phyloP scores from a whole-genome alignment of 345 rosid genomes.

The Aquilaria yunnanensis region DNA sequence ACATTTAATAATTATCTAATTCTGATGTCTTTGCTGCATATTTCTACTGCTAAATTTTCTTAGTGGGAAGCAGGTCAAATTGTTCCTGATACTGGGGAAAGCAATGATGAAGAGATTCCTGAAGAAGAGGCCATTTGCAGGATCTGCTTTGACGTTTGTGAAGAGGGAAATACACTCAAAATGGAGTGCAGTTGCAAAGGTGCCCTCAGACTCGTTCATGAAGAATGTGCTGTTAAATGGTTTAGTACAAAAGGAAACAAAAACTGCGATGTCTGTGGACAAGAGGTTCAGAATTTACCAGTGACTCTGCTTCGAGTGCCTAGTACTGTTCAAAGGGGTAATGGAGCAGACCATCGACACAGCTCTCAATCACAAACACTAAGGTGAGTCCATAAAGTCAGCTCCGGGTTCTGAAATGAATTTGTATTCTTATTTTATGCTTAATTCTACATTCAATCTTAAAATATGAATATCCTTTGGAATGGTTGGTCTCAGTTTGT shows the following conservation, averaged over 20 bases:
- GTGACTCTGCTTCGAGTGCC: slow-evolving; percentile 72
- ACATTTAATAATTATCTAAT: background rate
- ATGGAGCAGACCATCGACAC: slow-evolving; percentile 47
- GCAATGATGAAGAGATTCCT: slow-evolving; percentile 80
- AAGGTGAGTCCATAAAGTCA: slow-evolving; percentile 35
- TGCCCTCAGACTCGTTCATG: slow-evolving; percentile 77
- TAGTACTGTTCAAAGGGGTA: slow-evolving; percentile 36
- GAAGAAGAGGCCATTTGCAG: slow-evolving; percentile 98
- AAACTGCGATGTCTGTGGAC: slow-evolving; percentile 83
- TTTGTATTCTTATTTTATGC: background rate
- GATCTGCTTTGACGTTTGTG: slow-evolving; percentile 78
- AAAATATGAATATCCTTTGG: too few species aligned
- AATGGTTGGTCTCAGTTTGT: too few species aligned
- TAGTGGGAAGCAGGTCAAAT: slow-evolving; percentile 52
- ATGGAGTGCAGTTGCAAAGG: slow-evolving; percentile 99
- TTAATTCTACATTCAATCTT: too few species aligned
- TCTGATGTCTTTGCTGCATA: slow-evolving; percentile 2
- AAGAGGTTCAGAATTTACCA: slow-evolving; percentile 82
- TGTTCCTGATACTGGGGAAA: slow-evolving; percentile 40
- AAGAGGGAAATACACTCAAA: slow-evolving; percentile 87
- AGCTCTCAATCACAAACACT: slow-evolving; percentile 32
- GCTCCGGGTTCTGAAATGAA: background rate
- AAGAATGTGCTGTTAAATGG: slow-evolving; percentile 88
- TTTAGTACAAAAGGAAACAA: slow-evolving; percentile 79
- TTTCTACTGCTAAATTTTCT: slow-evolving; percentile 8